Base-by-base conservation (phyloP, 2,329 filamentous ascomycete species). In the Fusarium euwallaceae region DNA sequence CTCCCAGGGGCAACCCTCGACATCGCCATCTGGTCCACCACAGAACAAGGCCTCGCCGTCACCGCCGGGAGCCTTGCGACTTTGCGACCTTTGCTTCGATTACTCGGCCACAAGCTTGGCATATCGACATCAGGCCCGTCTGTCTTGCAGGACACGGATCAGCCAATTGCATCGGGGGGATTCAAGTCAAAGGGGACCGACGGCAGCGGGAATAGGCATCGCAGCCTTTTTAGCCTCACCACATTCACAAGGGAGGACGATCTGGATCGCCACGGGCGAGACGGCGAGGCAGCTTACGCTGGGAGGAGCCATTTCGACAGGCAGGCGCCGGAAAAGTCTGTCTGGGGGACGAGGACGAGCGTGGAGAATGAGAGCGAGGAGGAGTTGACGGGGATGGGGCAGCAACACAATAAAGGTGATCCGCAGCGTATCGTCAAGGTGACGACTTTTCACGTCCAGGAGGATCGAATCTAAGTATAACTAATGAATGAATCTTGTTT, bases 1-100 rank as follows among this genome's bases (percentile, higher is more conserved):
- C 34, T 45, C 20, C 39, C 41, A 80, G 84, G 76, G 76, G 81
- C 82, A 29, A 86, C 85, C 0, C 64, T 82, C 59, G 82, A 84
- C 67, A 84, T 87, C 60, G 86, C 86, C 17, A 85, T 88, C 73
- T 88, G 86, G 86, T 87, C 86, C 2, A 85, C 83, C 1, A 80
- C 84, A 8, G 87, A 89, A 64, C 81, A 85, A 39, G 85, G 84
- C 14, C 81, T 89, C 2, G 85, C 86, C 58, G 85, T 89, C 72
- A 84, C 84, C 8, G 87, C 87, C 9, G 85, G 84, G n/a, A 84
- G 83, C 27, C 82, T 87, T 8, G 85, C 86, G 7, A 87, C 86
- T 0, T 80, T 88, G 7, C 84, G 86, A 0, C 87, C 87, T 0
- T 80, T 89, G 1, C 66, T 84, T 69, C 82, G 82, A 64, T 36